Evolutionary conservation across 2,329 filamentous ascomycete genomes (phyloP).

Genomic region (Apiospora aurea): DNA sequence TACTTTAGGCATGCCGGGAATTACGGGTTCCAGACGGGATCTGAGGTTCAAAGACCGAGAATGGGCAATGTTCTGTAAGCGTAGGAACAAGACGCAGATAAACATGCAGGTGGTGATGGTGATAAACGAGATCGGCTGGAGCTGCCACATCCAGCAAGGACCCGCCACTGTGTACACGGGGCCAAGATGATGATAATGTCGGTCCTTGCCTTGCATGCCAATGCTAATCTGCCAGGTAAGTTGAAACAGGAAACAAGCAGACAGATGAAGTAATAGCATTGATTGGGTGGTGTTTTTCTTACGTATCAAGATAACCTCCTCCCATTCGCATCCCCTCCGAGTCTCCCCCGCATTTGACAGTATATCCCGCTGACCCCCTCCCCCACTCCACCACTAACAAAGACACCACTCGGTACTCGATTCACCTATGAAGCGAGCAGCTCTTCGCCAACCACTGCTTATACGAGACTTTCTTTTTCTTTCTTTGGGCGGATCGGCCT

Average conservation of each 20-base stretch:
- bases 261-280: neutral
- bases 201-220: neutral
- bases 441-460: neutral
- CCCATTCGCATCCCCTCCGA: constrained; percentile 1
- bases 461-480: neutral
- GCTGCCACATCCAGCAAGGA: neutral
- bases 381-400: neutral
- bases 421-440: neutral
- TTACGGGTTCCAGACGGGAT: neutral
- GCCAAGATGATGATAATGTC: neutral
- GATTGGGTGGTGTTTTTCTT: neutral
- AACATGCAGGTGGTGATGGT: neutral
- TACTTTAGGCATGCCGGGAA: neutral
- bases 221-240: neutral
- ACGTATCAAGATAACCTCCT: neutral
- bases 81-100: neutral
- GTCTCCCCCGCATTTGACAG: constrained; percentile 15
- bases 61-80: neutral
- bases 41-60: neutral
- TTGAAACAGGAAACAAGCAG: neutral
- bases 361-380: neutral
- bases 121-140: neutral
- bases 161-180: neutral
- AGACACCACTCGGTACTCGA: neutral
- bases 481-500: neutral